These are phyloP conservation scores for Perkinsus chesapeaki DNA, from an alignment of 169 alveolate species.

Conservation along the genomic window DNA sequence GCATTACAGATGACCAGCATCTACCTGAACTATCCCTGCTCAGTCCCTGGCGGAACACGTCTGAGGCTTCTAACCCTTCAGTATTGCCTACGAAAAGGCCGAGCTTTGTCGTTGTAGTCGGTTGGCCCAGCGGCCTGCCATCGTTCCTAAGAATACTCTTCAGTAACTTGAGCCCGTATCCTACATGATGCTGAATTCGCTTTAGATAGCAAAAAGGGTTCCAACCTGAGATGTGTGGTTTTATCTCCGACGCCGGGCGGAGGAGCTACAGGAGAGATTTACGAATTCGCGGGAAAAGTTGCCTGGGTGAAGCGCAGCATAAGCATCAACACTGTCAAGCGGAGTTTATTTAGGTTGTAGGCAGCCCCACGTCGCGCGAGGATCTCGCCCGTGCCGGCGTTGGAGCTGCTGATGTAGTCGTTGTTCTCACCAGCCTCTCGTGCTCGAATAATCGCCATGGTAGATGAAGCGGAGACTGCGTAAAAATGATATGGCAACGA, in stretches of 20 bases:
- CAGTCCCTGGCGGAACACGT: no score
- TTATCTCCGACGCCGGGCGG: neutral
- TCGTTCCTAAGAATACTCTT: neutral
- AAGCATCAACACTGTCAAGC: neutral
- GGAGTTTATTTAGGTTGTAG: neutral
- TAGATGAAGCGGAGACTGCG: no score
- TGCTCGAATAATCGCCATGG: no score
- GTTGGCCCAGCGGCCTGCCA: neutral
- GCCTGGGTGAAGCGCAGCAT: neutral
- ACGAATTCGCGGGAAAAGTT: neutral
- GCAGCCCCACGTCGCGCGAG: neutral
- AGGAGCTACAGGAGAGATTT: neutral
- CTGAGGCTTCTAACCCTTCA: no score
- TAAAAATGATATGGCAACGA: no score
- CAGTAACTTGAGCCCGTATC: neutral
- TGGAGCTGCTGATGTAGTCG: neutral
- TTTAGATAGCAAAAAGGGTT: neutral
- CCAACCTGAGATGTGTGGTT: neutral
- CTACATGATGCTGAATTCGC: neutral
- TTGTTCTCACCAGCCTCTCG: neutral
- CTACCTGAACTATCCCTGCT: no score
- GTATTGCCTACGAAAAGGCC: neutral
- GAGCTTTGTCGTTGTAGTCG: neutral
- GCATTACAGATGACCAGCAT: no score
- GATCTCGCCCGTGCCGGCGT: conserved; percentile 1